A percentile compares a stretch with the other conserved stretches of the same genome.
Conservation (phyloP, 306 rosid species). For the Pyrus pyrifolia region DNA sequence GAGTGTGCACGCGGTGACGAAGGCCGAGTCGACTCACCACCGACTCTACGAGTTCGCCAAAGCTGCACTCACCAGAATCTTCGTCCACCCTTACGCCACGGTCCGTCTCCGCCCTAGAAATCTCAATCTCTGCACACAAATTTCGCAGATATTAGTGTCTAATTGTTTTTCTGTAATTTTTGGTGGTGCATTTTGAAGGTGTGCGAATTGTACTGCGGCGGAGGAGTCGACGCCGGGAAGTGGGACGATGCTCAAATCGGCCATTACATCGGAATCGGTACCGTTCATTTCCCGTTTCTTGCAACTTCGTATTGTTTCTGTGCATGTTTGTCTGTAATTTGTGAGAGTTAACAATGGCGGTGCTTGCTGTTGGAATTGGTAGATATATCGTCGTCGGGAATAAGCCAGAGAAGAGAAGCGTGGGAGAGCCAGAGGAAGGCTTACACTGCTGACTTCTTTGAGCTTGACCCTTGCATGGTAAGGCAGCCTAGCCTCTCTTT, state of each 20-base stretch:
- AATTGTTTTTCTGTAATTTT: not conserved
- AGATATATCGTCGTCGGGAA: constrained; percentile 71
- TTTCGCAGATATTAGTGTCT: not conserved
- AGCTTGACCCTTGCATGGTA: constrained; percentile 76
- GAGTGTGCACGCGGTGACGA: constrained; percentile 44
- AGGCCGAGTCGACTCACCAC: constrained; percentile 59
- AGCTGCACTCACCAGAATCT: constrained; percentile 66
- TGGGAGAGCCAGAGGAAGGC: constrained; percentile 71
- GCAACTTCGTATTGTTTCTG: not conserved
- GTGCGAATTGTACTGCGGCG: constrained; percentile 80
- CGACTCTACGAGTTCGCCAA: constrained; percentile 79
- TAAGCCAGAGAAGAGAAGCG: constrained; percentile 58
- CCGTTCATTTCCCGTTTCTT: not conserved
- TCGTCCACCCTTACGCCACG: constrained; percentile 85
- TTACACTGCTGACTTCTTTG: constrained; percentile 62
- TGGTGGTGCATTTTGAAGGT: constrained; percentile 29
- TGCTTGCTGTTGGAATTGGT: not conserved
- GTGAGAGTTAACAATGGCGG: not conserved
- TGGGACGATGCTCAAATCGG: constrained; percentile 79
- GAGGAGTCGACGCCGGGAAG: constrained; percentile 57
- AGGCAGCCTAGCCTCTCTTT: not conserved
- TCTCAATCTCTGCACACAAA: not conserved
- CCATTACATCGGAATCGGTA: constrained; percentile 91
- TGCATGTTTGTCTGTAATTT: not conserved
- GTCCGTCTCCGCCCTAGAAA: constrained; percentile 4